Conservation (phyloP, 2,329 filamentous ascomycete genomes). For the Echinosphaeria canescens region DNA sequence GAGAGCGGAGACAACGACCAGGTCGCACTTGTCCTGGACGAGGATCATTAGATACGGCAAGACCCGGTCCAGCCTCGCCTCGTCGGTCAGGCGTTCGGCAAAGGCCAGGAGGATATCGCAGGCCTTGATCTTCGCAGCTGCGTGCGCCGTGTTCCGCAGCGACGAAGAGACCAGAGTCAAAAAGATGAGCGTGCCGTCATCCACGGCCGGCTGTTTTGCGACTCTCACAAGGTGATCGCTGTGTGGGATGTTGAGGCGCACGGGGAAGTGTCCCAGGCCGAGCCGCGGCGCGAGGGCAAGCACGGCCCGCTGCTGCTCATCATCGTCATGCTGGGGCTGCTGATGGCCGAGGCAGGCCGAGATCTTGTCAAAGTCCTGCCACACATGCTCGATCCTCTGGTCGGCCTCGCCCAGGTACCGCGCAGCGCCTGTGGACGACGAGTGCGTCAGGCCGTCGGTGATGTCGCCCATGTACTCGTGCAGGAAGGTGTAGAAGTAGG, state of each 20-base stretch:
- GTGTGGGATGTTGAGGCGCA: constrained; percentile 72
- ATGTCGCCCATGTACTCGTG: constrained; percentile 96
- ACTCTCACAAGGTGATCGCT: constrained; percentile 50
- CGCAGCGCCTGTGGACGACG: constrained; percentile 45
- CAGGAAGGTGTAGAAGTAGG: constrained; percentile 93
- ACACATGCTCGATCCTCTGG: constrained; percentile 83
- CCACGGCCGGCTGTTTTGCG: constrained; percentile 37
- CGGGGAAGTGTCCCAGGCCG: constrained; percentile 46
- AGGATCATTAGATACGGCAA: constrained; percentile 75
- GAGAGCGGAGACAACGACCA: constrained; percentile 70
- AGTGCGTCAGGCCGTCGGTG: constrained; percentile 47
- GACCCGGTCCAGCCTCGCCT: constrained; percentile 85
- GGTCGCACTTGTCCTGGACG: constrained; percentile 60
- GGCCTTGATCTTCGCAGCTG: constrained; percentile 69
- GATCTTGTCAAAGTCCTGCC: constrained; percentile 93
- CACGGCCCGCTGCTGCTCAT: constrained; percentile 10
- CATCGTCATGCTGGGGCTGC: no score
- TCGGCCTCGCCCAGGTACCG: constrained; percentile 73
- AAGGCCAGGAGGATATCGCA: constrained; percentile 88
- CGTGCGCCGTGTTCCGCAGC: constrained; percentile 69
- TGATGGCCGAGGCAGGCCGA: constrained; percentile 77
- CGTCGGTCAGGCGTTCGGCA: constrained; percentile 75
- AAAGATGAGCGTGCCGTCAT: constrained; percentile 87
- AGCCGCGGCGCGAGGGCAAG: constrained; percentile 24
- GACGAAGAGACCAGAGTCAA: constrained; percentile 76